Base-by-base conservation (phyloP, 2,329 filamentous ascomycete species). In the Sporothrix curviconia region DNA sequence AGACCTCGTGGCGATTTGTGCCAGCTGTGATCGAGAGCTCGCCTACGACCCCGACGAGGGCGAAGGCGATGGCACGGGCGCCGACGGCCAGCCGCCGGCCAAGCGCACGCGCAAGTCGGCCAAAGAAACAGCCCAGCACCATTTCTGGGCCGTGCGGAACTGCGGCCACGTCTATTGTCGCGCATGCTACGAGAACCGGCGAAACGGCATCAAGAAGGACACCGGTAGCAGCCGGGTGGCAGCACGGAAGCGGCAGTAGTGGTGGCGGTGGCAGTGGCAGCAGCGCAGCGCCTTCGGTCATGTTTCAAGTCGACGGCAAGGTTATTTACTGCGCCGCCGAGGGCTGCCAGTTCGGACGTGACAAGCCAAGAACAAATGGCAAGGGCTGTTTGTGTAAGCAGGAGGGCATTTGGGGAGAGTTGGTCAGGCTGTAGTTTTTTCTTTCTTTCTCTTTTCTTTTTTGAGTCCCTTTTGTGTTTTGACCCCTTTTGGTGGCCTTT, bases 71-170 rank as follows among this genome's bases (percentile, higher is more conserved):
- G 32, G 32, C 32, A 39, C 39, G 22, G 34, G 37, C 28, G 17
- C 24, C 3, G 22, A 14, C 7, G 22, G 67, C 25, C 61, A 61
- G 19, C 66, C 67, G 5, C 68, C 70, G 0, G 51, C 66, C 2
- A 74, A 73, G 66, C 78, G 72, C 60, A 65, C 70, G 9, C 71
- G 74, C 17, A 78, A n/a, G n/a, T n/a, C n/a, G n/a, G 73, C 39
- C 73, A 74, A 49, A 84, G 79, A 65, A 74, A 78, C 19, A 71
- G 75, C 7, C 79, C 78, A 95, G 71, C 85, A 89, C 67, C 88
- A 96, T 66, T 92, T 97, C 61, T 97, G 92, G 91, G 87, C 94
- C 1, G 79, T 94, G 36, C 96, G 92, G 71, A 80, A 80, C 53
- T 99, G 94, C 69, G 94, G 94, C 62, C 94, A 99, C 74, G 83